phyloP scores from a whole-genome alignment of 371 early-diverging fungal genomes.

The Mortierella sp. region DNA sequence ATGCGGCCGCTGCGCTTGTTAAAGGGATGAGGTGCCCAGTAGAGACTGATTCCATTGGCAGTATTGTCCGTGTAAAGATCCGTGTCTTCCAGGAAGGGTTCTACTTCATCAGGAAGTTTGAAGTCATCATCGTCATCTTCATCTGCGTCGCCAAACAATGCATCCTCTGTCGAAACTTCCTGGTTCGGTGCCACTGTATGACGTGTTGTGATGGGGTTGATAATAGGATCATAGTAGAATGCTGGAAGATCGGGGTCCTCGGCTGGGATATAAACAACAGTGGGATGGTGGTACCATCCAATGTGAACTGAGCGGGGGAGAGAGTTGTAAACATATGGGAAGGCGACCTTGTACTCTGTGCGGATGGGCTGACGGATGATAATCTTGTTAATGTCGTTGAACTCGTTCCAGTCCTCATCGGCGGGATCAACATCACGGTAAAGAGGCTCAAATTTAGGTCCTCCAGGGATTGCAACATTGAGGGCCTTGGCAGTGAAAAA shows the following conservation, averaged over 20 bases:
- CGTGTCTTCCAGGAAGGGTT: constrained; percentile 86
- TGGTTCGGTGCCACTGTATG: constrained; percentile 67
- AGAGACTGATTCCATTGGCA: constrained; percentile 91
- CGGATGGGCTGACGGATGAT: constrained; percentile 98
- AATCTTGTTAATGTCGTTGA: constrained; percentile 99
- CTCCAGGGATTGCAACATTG: constrained; percentile 99
- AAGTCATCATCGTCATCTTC: constrained; percentile 80
- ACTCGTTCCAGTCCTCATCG: constrained; percentile 99
- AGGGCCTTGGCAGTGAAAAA: constrained; percentile 98
- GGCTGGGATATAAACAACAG: constrained; percentile 87
- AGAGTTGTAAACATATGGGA: constrained; percentile 97
- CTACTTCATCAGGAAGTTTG: constrained; percentile 82
- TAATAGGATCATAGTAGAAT: constrained; percentile 96
- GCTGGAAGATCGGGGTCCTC: constrained; percentile 98
- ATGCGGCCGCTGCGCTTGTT: constrained; percentile 92
- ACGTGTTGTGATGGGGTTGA: constrained; percentile 96
- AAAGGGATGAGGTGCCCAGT: constrained; percentile 99
- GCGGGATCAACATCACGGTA: constrained; percentile 94
- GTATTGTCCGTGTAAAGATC: constrained; percentile 93
- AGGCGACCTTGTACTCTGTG: constrained; percentile 98
- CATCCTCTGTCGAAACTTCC: constrained; percentile 80
- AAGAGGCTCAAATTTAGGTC: constrained; percentile 98
- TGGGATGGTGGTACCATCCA: constrained; percentile 94
- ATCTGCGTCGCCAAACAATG: constrained; percentile 86
- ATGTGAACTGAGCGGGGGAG: constrained; percentile 94